Conservation (phyloP, 768 basidiomycete species). For the Cubamyces lactineus region DNA sequence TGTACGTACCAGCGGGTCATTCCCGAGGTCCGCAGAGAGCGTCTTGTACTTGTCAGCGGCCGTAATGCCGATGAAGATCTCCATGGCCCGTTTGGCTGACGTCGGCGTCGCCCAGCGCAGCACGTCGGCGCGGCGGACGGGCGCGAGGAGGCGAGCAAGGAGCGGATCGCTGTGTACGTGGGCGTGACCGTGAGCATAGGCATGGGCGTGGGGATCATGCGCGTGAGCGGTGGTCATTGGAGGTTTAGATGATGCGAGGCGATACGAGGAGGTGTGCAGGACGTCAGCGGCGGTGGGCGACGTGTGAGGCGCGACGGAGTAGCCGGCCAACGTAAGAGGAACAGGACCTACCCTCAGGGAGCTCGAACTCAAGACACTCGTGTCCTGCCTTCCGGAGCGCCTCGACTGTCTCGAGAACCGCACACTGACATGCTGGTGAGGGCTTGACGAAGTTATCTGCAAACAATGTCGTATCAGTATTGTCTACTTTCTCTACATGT, state of each 20-base stretch:
- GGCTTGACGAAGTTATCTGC: conserved; percentile 65
- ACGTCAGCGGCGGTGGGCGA: no score
- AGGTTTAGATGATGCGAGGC: no score
- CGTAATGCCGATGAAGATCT: conserved; percentile 63
- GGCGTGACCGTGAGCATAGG: no score
- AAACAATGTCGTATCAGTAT: background rate
- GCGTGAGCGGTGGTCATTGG: no score
- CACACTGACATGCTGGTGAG: conserved; percentile 74
- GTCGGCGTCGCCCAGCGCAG: background rate
- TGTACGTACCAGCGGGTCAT: conserved; percentile 62
- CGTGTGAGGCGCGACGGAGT: background rate
- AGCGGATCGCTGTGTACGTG: no score
- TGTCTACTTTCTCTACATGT: background rate
- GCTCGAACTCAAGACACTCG: conserved; percentile 73
- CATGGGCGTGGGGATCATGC: no score
- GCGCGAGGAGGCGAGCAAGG: background rate
- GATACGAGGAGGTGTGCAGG: no score
- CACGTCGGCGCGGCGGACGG: no score
- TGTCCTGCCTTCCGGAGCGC: conserved; percentile 72
- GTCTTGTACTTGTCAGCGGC: conserved; percentile 78
- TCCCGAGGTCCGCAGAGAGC: conserved; percentile 63
- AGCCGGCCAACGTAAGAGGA: background rate
- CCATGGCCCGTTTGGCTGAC: conserved; percentile 51
- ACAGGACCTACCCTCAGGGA: conserved; percentile 51
- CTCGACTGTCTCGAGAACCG: conserved; percentile 71